Base-by-base conservation (phyloP, 2,329 filamentous ascomycete species). In the Pseudodiploospora longispora region DNA sequence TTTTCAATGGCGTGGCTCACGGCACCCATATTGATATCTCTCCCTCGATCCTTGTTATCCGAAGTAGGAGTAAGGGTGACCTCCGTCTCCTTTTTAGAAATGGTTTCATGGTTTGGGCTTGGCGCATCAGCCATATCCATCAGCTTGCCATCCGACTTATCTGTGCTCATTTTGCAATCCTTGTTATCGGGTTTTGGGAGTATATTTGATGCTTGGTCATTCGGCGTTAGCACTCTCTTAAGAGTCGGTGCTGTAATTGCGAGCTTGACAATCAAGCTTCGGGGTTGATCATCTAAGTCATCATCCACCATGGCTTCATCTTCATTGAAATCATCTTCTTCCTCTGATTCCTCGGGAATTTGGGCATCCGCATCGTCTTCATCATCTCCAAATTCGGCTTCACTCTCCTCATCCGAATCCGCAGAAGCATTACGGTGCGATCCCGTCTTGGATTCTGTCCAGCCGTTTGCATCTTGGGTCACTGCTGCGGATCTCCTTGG, bases 201-300 rank as follows among this genome's bases (percentile, higher is more conserved):
- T 43, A 52, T 48, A 42, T 55, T 54, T 30, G 48, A 46, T 6
- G 46, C 54, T 47, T 54, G 53, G 32, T 46, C 42, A 35, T 47
- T 52, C 0, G 58, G 51, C 8, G 48, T 44, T 30, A 67, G 45
- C 4, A 55, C 61, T 12, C 53, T 62, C 43, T 54, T 59, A 44
- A 64, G 66, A 52, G 52, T 68, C 38, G 57, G 70, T 52, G 62
- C 55, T 35, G 70, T 70, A 27, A 82, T 64, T 6, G 74, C 72
- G 10, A 95, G 71, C 60, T 86, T 90, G 45, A 95, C 83, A 41
- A 95, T 75, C 35, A 91, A 72, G 52, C 80, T 87, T 53, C 72
- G 71, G 48, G 62, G 63, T 19, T 68, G 64, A 33, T 72, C 70
- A 1, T 70, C 64, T 36, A 74, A 55, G 39, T 75, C 71, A 27